Evolutionary conservation across 768 basidiomycete genomes (phyloP), one percentile per base, ranked within the genome.

Genomic region (Hemileccinum impolitum): DNA sequence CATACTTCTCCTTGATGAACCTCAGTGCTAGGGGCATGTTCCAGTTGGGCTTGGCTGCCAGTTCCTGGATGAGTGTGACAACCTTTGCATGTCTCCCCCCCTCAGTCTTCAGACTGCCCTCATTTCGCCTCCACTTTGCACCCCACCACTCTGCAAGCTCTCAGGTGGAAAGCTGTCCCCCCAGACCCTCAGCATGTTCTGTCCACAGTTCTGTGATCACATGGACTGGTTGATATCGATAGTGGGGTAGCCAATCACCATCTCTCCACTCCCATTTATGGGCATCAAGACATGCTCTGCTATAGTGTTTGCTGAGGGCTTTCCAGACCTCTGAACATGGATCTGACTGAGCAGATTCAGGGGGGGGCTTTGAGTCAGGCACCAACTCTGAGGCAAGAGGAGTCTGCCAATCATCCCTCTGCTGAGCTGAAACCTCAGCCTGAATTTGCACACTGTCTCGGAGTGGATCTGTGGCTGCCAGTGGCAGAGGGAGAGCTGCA

Each of bases 191-290:
- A 0, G 51, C 36, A 32, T 60, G 56, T 37, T 70, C 69, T 15
- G 47, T 51, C 66, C 67, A 72, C 21, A 68, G 52, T 32, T 69
- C 52, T 13, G 48, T 32, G 36, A 70, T 47, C 0, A 45, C 26
- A 12, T 31, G n/a, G 36, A 56, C 40, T 17, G 45, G 38, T 45
- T 43, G 48, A 26, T 58, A 62, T 6, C 28, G 15, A 35, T 69
- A 70, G 32, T 50, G 26, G 1, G 66, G 66, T 2, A 69, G 58
- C 54, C 57, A 68, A 15, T 66, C 57, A 19, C 58, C 53, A 6
- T 50, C 44, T 7, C 39, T 48, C 36, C 54, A 52, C 25, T 61
- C 54, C 65, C 68, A 68, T 18, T 61, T 17, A 43, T 65, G 64
- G 15, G 34, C 52, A 48, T 61, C 55, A n/a, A 51, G 49, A 17